A percentile compares a stretch with the other conserved stretches of the same genome.
These are phyloP conservation scores for Aureobasidium sp. DNA, from an alignment of 2,329 filamentous ascomycete species.

Conservation along the genomic window DNA sequence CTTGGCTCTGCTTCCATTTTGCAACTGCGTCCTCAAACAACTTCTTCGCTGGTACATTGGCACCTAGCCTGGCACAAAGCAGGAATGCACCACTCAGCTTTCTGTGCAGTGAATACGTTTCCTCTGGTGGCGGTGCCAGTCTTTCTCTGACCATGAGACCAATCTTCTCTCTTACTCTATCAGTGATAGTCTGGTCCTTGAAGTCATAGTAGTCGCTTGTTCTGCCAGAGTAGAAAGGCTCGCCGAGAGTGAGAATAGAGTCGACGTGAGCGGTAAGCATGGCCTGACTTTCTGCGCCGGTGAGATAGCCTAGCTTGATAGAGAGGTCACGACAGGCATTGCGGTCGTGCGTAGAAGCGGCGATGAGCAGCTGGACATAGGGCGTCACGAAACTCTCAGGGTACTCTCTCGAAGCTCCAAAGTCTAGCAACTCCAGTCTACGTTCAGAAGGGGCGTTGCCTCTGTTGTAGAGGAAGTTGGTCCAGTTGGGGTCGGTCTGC, in stretches of 20 bases:
- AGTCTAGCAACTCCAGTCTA: slow-evolving; percentile 86
- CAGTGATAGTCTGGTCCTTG: slow-evolving; percentile 87
- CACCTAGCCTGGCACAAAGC: slow-evolving; percentile 78
- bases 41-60: slow-evolving; percentile 69
- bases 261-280: slow-evolving; percentile 92
- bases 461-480: slow-evolving; percentile 69
- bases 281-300: slow-evolving; percentile 70
- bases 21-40: slow-evolving; percentile 59
- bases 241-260: slow-evolving; percentile 80
- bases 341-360: slow-evolving; percentile 65
- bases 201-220: slow-evolving; percentile 89
- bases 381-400: slow-evolving; percentile 68
- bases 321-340: slow-evolving; percentile 58
- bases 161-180: slow-evolving; percentile 79
- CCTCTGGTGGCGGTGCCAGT: slow-evolving; percentile 84
- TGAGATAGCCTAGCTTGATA: slow-evolving; percentile 78
- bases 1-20: neutral
- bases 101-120: slow-evolving; percentile 91
- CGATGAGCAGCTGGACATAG: slow-evolving; percentile 73
- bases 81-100: slow-evolving; percentile 94
- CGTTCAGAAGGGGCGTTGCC: slow-evolving; percentile 5
- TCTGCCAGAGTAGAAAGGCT: slow-evolving; percentile 62
- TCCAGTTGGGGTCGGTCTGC: slow-evolving; percentile 99
- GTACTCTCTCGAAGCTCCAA: slow-evolving; percentile 84
- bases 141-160: slow-evolving; percentile 89